Conservation (phyloP, 768 basidiomycete genomes). For the Cytidiella melzeri region DNA sequence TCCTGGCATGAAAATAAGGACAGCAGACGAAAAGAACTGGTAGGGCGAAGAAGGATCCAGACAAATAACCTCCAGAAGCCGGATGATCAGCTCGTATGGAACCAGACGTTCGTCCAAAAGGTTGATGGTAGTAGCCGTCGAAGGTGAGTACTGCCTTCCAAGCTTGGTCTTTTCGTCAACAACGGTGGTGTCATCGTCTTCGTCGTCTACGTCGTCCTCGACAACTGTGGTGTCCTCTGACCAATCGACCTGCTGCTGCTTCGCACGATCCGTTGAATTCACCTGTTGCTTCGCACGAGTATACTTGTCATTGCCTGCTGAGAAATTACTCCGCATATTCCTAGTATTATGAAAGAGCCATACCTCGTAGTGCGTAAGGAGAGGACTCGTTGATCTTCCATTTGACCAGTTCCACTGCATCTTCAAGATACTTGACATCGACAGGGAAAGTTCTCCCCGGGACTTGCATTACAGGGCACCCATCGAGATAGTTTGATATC, state of each 20-base stretch:
- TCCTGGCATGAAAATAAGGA: constrained; percentile 92
- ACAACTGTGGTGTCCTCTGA: constrained; percentile 54
- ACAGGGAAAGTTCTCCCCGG: constrained; percentile 96
- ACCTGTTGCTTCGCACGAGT: constrained; percentile 51
- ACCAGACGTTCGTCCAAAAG: constrained; percentile 84
- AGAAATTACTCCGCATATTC: no score
- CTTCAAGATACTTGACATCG: constrained; percentile 78
- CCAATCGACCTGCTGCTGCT: constrained; percentile 69
- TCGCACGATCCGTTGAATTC: constrained; percentile 90
- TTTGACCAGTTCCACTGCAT: constrained; percentile 75
- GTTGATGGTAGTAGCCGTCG: constrained; percentile 74
- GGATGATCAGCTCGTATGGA: constrained; percentile 85
- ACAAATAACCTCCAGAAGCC: constrained; percentile 78
- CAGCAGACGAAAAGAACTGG: constrained; percentile 61
- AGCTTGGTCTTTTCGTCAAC: constrained; percentile 42
- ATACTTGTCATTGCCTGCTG: constrained; percentile 64
- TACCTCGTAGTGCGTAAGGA: constrained; percentile 70
- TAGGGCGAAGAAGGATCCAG: constrained; percentile 49
- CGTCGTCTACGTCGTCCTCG: constrained; percentile 69
- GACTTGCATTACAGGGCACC: constrained; percentile 77
- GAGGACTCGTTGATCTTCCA: constrained; percentile 81
- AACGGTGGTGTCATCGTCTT: constrained; percentile 48
- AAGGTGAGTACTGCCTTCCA: constrained; percentile 75
- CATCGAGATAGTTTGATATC: constrained; percentile 84
- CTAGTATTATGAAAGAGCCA: constrained; percentile 26